Conservation (phyloP, 164 flowering plant genomes). For the Pachysandra terminalis region DNA sequence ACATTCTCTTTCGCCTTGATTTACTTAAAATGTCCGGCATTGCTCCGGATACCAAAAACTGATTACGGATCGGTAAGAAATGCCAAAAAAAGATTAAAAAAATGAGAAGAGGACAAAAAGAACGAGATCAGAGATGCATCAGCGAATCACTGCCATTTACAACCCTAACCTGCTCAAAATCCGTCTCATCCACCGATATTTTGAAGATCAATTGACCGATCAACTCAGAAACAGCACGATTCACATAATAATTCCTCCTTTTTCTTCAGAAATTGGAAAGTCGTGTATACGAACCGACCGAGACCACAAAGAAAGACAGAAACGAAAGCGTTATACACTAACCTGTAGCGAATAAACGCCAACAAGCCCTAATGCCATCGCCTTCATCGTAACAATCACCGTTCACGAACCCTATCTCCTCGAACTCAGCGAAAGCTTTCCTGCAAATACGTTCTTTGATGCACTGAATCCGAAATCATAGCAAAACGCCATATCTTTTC, state of each 20-base stretch:
- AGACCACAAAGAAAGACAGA: background rate
- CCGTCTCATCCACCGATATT: background rate
- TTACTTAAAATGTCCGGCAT: conserved; percentile 2
- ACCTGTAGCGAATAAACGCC: background rate
- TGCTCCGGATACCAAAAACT: conserved; percentile 1
- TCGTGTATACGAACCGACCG: background rate
- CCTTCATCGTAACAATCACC: background rate
- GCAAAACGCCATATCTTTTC: conserved; percentile 7
- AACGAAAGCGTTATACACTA: background rate
- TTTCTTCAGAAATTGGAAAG: background rate
- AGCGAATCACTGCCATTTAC: background rate
- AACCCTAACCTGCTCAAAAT: background rate
- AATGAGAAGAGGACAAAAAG: background rate
- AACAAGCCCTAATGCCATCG: background rate
- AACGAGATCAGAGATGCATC: background rate
- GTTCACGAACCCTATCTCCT: conserved; percentile 7
- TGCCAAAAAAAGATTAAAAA: background rate
- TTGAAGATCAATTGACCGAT: conserved; percentile 5
- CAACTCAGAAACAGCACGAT: background rate
- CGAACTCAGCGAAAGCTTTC: conserved; percentile 3
- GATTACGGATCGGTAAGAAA: background rate
- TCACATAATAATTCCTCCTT: background rate
- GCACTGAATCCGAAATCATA: conserved; percentile 42
- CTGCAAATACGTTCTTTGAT: conserved; percentile 13
- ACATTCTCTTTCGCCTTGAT: background rate